These are phyloP conservation scores for Cydonia oblonga DNA, from an alignment of 331 rosid species.

Conservation along the genomic window DNA sequence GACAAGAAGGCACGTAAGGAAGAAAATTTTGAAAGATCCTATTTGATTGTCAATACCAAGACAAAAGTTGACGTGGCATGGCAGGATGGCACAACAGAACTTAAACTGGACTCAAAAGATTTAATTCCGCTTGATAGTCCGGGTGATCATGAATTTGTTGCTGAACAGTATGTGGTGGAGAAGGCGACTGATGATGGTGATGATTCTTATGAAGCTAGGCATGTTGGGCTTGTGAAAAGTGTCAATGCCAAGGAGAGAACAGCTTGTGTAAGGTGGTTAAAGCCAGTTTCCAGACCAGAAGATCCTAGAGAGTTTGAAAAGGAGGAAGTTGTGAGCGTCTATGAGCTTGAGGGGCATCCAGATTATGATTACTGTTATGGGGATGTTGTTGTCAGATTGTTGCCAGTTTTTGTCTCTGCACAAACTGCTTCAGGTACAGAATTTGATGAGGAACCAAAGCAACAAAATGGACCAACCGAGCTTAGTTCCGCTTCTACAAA, in stretches of 20 bases:
- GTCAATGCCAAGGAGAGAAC: conserved; percentile 91
- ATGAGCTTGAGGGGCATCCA: conserved; percentile 93
- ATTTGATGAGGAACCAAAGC: conserved; percentile 32
- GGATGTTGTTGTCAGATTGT: conserved; percentile 86
- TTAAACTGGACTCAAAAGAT: conserved; percentile 39
- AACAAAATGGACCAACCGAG: conserved; percentile 33
- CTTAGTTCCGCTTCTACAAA: conserved; percentile 20
- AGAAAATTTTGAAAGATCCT: conserved; percentile 84
- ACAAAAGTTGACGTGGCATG: conserved; percentile 85
- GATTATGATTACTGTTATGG: conserved; percentile 97
- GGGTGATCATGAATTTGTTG: conserved; percentile 96
- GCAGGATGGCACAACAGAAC: conserved; percentile 78
- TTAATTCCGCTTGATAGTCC: conserved; percentile 83
- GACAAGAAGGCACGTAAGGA: conserved; percentile 82
- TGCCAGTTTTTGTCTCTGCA: conserved; percentile 48
- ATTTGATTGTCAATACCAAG: conserved; percentile 64
- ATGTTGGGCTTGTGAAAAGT: conserved; percentile 91
- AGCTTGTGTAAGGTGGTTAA: conserved; percentile 87
- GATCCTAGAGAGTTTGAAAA: conserved; percentile 80
- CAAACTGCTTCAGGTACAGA: conserved; percentile 35
- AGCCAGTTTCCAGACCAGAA: conserved; percentile 60
- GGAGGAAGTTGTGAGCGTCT: conserved; percentile 92
- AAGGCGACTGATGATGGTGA: conserved; percentile 72
- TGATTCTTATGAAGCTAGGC: conserved; percentile 50
- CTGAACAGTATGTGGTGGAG: conserved; percentile 93